These are phyloP conservation scores for Orbilia quercus DNA, from an alignment of 2,329 filamentous ascomycete genomes.

Conservation along the genomic window DNA sequence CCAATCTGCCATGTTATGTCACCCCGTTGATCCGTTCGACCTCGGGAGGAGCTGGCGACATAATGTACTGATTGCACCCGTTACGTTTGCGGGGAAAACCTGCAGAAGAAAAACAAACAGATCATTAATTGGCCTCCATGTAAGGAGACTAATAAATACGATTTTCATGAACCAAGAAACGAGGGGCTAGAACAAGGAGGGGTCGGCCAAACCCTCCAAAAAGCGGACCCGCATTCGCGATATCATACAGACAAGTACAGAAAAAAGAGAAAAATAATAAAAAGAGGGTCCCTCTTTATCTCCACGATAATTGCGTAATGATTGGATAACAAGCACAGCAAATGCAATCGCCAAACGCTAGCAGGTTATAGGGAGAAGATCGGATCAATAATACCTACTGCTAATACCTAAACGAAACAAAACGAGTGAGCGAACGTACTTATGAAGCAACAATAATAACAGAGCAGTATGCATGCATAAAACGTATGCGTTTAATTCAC, in stretches of 20 bases:
- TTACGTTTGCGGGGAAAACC: constrained; percentile 20
- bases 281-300: constrained; percentile 25
- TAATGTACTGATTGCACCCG: not conserved
- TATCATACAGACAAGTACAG: too few species aligned
- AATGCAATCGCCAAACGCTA: constrained; percentile 36
- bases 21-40: not conserved
- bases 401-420: too few species aligned
- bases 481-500: constrained; percentile 45
- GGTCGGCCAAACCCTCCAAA: constrained; percentile 3
- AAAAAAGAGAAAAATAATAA: too few species aligned
- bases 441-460: constrained; percentile 16
- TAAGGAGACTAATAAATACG: constrained; percentile 8
- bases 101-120: constrained; percentile 20
- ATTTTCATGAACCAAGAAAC: constrained; percentile 1
- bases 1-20: not conserved
- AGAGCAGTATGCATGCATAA: constrained; percentile 30
- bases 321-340: constrained; percentile 25
- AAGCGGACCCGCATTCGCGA: not conserved
- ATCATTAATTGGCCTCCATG: constrained; percentile 24
- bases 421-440: too few species aligned
- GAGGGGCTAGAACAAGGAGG: constrained; percentile 43
- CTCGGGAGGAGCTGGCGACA: not conserved
- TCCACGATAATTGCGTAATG: constrained; percentile 44
- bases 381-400: constrained; percentile 24
- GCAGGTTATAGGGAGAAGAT: constrained; percentile 24